Evolutionary conservation across 192 early-diverging fungal species (phyloP), one percentile per base, ranked within the genome.

Genomic region (Coemansia sp.): DNA sequence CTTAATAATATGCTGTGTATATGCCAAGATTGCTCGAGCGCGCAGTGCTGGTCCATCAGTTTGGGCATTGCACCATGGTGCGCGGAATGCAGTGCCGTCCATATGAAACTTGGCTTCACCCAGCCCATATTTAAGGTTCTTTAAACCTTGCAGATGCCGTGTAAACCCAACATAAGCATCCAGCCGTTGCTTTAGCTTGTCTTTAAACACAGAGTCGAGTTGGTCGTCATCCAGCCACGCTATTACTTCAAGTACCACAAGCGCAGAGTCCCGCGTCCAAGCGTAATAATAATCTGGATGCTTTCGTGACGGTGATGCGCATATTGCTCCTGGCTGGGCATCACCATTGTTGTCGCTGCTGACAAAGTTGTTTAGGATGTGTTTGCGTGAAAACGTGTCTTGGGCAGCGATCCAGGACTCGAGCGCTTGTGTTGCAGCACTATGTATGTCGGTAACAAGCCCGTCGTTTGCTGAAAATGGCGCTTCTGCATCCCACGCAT

Each of bases 231-330:
- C 37, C 0, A 68, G 58, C 69, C 82, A 67, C 17, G 64, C 35
- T 9, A 87, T 9, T 0, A 80, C 54, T n/a, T 80, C 83, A 58
- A 65, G 54, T 85, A 88, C 86, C 8, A 79, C 77, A 11, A 91
- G 77, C 6, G 84, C 87, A 14, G 86, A 65, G 45, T 91, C 90
- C 7, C 91, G 74, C 10, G 85, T 84, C 92, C 92, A 93, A 14
- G 80, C 53, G 49, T 90, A 93, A 45, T 81, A 93, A 80, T 93
- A 93, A 75, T 93, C 80, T 1, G 86, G 89, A 14, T 71, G 51
- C 0, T 25, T 19, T 12, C 66, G 67, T 16, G 76, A 79, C 0
- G 82, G 82, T 23, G 82, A 83, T 8, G 82, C 82, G 21, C 74
- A 78, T 5, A 83, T 60, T 0, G 82, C 72, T 8, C 82, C 82